Evolutionary conservation across 805 yeast genomes (phyloP).

Genomic region (Teunomyces cretensis): DNA sequence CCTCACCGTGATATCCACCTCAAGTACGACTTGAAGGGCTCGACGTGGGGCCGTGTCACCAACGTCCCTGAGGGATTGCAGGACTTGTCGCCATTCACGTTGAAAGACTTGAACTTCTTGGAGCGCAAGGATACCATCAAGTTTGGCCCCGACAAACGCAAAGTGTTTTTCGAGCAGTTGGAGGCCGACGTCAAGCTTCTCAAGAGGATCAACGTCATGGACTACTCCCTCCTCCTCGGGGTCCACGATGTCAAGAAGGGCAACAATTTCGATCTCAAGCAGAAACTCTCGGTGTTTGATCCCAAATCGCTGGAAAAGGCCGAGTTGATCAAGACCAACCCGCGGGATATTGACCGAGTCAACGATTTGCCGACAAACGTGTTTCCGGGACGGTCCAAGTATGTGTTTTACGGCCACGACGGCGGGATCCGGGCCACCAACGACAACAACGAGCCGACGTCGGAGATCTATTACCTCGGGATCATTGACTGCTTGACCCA

Average conservation of each 20-base stretch:
- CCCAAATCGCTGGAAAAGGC: constrained; percentile 39
- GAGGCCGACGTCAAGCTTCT: constrained; percentile 72
- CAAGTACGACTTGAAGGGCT: constrained; percentile 91
- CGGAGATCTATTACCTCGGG: constrained; percentile 83
- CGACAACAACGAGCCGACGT: constrained; percentile 56
- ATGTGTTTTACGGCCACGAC: constrained; percentile 70
- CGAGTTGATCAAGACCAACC: constrained; percentile 47
- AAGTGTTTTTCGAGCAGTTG: constrained; percentile 65
- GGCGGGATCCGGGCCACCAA: constrained; percentile 83
- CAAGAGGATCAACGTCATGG: constrained; percentile 84
- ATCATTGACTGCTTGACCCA: constrained; percentile 91
- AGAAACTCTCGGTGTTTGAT: constrained; percentile 44
- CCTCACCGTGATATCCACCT: constrained; percentile 84
- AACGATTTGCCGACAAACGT: constrained; percentile 45
- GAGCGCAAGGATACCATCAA: constrained; percentile 61
- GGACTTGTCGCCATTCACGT: constrained; percentile 44
- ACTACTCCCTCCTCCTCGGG: constrained; percentile 87
- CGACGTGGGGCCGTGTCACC: constrained; percentile 77
- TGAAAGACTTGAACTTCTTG: constrained; percentile 89
- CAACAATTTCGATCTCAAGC: constrained; percentile 36
- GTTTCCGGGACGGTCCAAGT: constrained; percentile 48
- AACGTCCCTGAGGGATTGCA: constrained; percentile 26
- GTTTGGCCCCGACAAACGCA: constrained; percentile 71
- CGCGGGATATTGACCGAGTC: constrained; percentile 40
- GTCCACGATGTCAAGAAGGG: constrained; percentile 73